Conservation (phyloP, 2,329 filamentous ascomycete species). For the Trichoderma simmonsii region DNA sequence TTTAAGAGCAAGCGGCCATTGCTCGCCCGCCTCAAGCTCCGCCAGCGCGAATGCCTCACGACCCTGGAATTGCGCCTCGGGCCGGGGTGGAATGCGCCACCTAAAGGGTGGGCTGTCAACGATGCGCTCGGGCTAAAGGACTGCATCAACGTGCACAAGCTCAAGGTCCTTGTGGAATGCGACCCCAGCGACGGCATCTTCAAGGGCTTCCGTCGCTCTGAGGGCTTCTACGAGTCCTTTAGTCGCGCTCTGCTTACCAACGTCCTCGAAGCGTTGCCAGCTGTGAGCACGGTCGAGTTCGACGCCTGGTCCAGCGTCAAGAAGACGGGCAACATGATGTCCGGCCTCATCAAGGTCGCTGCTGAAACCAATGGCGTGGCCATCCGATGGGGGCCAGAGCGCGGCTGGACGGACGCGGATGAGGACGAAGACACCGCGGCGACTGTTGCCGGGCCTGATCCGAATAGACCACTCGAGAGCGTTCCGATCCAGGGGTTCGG, state of each 20-base stretch:
- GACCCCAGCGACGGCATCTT: constrained; percentile 68
- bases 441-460: not conserved
- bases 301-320: constrained; percentile 66
- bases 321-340: constrained; percentile 63
- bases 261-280: constrained; percentile 56
- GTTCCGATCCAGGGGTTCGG: constrained; percentile 20
- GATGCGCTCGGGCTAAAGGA: constrained; percentile 60
- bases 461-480: constrained; percentile 13
- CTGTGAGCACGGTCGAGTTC: constrained; percentile 60
- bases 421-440: constrained; percentile 26
- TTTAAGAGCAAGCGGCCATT: constrained; percentile 73
- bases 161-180: constrained; percentile 68
- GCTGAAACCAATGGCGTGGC: constrained; percentile 43
- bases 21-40: constrained; percentile 60
- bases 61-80: constrained; percentile 68
- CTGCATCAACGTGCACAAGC: constrained; percentile 54
- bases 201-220: constrained; percentile 61
- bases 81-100: constrained; percentile 69
- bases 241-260: constrained; percentile 54
- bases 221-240: constrained; percentile 70
- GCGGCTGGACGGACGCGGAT: constrained; percentile 61
- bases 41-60: constrained; percentile 58
- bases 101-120: constrained; percentile 67
- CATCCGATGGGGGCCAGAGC: constrained; percentile 65
- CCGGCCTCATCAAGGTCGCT: constrained; percentile 53